phyloP scores from a whole-genome alignment of 2,329 filamentous ascomycete species.

The Pyrenochaeta sp. region DNA sequence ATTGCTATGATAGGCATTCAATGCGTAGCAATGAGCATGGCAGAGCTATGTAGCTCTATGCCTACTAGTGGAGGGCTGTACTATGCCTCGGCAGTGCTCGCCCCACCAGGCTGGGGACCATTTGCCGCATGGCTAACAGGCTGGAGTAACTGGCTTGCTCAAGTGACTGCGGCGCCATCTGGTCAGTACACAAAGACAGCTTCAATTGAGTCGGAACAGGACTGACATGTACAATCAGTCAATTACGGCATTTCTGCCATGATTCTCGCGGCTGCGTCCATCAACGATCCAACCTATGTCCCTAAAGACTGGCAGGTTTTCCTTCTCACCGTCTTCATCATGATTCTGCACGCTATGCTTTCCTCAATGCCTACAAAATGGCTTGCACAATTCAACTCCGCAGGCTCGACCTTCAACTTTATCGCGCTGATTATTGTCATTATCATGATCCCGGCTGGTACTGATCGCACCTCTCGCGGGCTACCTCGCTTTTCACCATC shows the following conservation, averaged over 20 bases:
- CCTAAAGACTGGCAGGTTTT: constrained; percentile 74
- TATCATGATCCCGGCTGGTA: constrained; percentile 72
- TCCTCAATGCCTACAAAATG: constrained; percentile 76
- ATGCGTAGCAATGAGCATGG: constrained; percentile 70
- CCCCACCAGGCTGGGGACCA: constrained; percentile 70
- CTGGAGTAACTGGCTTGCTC: constrained; percentile 75
- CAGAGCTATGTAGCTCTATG: constrained; percentile 77
- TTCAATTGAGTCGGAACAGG: background rate
- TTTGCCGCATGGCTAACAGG: constrained; percentile 74
- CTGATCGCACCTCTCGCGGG: constrained; percentile 59
- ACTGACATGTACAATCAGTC: constrained; percentile 50
- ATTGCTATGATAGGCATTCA: constrained; percentile 77
- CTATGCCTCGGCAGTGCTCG: constrained; percentile 76
- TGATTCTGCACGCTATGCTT: constrained; percentile 72
- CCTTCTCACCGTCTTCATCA: constrained; percentile 71
- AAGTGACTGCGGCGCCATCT: constrained; percentile 71
- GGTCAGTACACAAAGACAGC: constrained; percentile 25
- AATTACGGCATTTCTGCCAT: constrained; percentile 73
- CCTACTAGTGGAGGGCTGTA: constrained; percentile 76
- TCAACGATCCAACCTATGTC: constrained; percentile 70
- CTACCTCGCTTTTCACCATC: constrained; percentile 67
- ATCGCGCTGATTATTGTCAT: constrained; percentile 71
- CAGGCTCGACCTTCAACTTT: constrained; percentile 76
- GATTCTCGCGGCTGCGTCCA: constrained; percentile 75
- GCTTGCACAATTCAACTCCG: constrained; percentile 75